Base-by-base conservation (phyloP, 345 rosid genomes). In the Moricandia arvensis region DNA sequence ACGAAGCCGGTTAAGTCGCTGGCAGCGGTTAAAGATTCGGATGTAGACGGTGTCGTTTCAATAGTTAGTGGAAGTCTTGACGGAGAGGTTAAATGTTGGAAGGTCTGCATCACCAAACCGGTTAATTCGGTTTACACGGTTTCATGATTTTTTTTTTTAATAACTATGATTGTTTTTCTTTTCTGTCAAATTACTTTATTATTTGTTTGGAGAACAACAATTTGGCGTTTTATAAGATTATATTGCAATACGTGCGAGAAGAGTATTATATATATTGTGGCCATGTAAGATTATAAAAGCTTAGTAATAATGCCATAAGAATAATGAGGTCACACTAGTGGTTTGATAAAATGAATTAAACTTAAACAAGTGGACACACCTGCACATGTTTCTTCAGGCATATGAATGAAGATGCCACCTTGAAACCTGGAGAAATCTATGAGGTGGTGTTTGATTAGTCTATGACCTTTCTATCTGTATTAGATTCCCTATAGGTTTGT, bases 41-140 rank as follows among this genome's bases (percentile, higher is more conserved):
- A 58, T 13, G 4, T 26, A 8, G 82, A 80, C 79, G 89, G 81
- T 18, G 82, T 75, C 74, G 83, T 90, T 73, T 81, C 84, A 0
- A 83, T 91, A 29, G 78, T 82, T 33, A 85, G 96, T 53, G 98
- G 98, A 4, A 85, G 91, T 80, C 84, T 93, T 10, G 96, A 89
- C 26, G 96, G 98, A 4, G 95, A 89, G 84, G 80, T 87, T 5
- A 90, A 78, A 78, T 83, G 77, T 72, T 87, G 98, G 95, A 87
- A 79, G 69, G 85, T 89, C 30, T 59, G 81, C 33, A 63, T 89
- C 45, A 83, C 87, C 58, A 78, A 45, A 69, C 82, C 72, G 59
- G 57, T 21, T 26, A 69, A 69, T 67, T 81, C 80, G 11, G 15
- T 76, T 15, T 59, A 75, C 59, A 64, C 37, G 13, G 15, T 26